Percentiles rank a stretch among this genome's conserved stretches.
Conservation (phyloP, 1,284 basidiomycete genomes). For the Ceratobasidium sp. region DNA sequence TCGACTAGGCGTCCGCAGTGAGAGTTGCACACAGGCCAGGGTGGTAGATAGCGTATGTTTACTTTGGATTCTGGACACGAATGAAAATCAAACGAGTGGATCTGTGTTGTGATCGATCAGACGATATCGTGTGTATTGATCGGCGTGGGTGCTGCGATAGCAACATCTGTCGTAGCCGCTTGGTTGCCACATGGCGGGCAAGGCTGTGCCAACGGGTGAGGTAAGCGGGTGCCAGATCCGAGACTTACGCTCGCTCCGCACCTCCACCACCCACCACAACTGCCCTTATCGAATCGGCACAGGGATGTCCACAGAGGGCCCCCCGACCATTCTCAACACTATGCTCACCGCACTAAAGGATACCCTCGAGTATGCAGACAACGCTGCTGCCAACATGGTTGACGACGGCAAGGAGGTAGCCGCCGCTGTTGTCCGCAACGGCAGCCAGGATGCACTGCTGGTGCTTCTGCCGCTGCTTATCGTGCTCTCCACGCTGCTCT, state of each 20-base stretch:
- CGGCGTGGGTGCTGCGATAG: too few species aligned
- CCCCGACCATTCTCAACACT: neutral
- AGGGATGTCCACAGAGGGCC: slow-evolving; percentile 2
- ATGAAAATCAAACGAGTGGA: too few species aligned
- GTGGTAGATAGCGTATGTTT: too few species aligned
- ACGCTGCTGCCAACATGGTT: neutral
- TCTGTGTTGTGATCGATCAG: too few species aligned
- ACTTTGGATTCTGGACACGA: too few species aligned
- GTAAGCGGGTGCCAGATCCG: slow-evolving; percentile 1
- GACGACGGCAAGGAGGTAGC: neutral
- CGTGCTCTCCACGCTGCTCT: slow-evolving; percentile 89
- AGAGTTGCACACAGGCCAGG: too few species aligned
- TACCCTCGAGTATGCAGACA: neutral
- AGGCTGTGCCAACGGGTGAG: slow-evolving; percentile 7
- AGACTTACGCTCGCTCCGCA: slow-evolving; percentile 7
- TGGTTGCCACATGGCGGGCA: neutral
- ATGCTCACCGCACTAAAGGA: neutral
- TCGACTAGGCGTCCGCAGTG: neutral
- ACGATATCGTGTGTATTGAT: too few species aligned
- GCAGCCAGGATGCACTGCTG: slow-evolving; percentile 55
- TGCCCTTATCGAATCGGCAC: neutral
- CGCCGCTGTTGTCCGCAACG: neutral
- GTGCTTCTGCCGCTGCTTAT: slow-evolving; percentile 91
- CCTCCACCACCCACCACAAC: slow-evolving; percentile 2
- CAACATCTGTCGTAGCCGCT: too few species aligned